phyloP scores from a whole-genome alignment of 352 stramenopile genomes.

The Phytophthora pini region DNA sequence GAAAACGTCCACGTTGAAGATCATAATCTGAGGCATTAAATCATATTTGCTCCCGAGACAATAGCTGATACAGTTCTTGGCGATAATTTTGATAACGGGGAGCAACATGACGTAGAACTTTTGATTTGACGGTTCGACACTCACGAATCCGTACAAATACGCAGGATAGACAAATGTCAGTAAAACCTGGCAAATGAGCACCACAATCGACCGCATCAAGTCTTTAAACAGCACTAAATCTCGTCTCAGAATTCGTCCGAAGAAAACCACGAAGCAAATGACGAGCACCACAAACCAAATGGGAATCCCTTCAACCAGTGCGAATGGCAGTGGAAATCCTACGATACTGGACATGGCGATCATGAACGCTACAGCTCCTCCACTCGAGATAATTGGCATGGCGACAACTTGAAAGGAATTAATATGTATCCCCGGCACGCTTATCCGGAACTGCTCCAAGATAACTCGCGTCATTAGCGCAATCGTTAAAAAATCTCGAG shows the following conservation, averaged over 20 bases:
- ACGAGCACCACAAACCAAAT: constrained; percentile 10
- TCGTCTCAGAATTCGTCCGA: constrained; percentile 8
- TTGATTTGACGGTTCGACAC: constrained; percentile 44
- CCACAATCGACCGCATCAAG: constrained; percentile 6
- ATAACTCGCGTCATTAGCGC: constrained; percentile 10
- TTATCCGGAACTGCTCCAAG: constrained; percentile 12
- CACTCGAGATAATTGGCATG: constrained; percentile 12
- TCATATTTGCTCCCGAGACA: constrained; percentile 34
- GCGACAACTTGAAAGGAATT: constrained; percentile 6
- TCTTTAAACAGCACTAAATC: constrained; percentile 6
- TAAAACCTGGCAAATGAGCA: constrained; percentile 35
- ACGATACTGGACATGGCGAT: constrained; percentile 2
- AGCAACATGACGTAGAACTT: constrained; percentile 23
- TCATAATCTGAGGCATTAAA: constrained; percentile 50
- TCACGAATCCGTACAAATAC: constrained; percentile 15
- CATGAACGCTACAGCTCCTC: constrained; percentile 3
- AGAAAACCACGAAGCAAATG: constrained; percentile 11
- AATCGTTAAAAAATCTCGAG: constrained; percentile 20
- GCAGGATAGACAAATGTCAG: constrained; percentile 34
- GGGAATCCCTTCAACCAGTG: constrained; percentile 8
- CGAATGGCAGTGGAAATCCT: constrained; percentile 6
- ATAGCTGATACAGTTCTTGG: constrained; percentile 48
- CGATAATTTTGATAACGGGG: constrained; percentile 41
- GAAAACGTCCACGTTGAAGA: constrained; percentile 65
- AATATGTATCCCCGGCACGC: neutral